These are phyloP conservation scores for Fusarium concolor DNA, from an alignment of 2,329 filamentous ascomycete species.

Conservation along the genomic window DNA sequence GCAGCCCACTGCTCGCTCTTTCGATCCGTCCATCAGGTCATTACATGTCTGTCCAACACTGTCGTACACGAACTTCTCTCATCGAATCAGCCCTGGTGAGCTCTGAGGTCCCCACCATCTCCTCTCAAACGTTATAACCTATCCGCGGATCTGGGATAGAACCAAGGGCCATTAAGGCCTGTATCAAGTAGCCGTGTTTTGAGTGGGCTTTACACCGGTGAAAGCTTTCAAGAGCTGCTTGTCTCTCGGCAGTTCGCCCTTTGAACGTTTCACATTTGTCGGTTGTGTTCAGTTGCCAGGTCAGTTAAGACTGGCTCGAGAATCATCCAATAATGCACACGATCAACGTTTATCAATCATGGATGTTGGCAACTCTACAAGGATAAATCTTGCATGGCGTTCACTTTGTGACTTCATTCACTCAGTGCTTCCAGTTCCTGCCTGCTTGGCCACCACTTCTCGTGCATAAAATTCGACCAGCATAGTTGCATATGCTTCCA, in stretches of 20 bases:
- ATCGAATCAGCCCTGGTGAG: background rate
- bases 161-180: background rate
- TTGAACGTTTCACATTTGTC: constrained; percentile 18
- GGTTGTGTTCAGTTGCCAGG: constrained; percentile 5
- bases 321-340: background rate
- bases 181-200: background rate
- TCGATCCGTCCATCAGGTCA: constrained; percentile 35
- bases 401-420: constrained; percentile 26
- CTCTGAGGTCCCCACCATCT: background rate
- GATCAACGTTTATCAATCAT: background rate
- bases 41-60: constrained; percentile 32
- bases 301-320: background rate
- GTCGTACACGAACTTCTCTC: constrained; percentile 25
- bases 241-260: constrained; percentile 5
- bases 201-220: background rate
- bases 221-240: background rate
- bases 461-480: constrained; percentile 96
- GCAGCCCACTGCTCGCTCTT: constrained; percentile 42
- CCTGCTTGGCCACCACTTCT: constrained; percentile 73
- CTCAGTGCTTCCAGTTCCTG: constrained; percentile 29
- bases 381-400: background rate
- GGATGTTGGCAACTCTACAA: constrained; percentile 7
- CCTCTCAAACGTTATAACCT: constrained; percentile 6
- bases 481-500: constrained; percentile 98
- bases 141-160: background rate